These are phyloP conservation scores for Aspergillus clavatus DNA, from an alignment of 2,329 filamentous ascomycete species.

Conservation along the genomic window DNA sequence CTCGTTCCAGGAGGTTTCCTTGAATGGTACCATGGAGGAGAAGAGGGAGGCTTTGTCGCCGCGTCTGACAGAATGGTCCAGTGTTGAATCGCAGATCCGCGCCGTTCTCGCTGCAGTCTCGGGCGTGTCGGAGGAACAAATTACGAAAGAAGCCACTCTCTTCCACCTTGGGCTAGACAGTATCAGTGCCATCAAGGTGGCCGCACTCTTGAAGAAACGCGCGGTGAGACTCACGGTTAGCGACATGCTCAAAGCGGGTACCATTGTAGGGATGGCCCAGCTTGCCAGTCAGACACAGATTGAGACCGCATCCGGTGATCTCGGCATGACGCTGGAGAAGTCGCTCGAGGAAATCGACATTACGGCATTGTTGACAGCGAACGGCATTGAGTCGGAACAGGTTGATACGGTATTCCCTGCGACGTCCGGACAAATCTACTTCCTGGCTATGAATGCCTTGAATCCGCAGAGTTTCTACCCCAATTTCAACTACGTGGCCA, in stretches of 20 bases:
- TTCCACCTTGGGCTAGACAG: constrained; percentile 88
- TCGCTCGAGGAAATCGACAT: constrained; percentile 39
- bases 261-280: constrained; percentile 59
- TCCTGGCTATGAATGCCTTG: constrained; percentile 62
- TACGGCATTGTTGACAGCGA: constrained; percentile 32
- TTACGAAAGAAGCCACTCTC: constrained; percentile 60
- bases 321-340: constrained; percentile 18
- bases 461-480: constrained; percentile 66
- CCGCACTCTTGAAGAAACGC: constrained; percentile 60
- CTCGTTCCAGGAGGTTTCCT: constrained; percentile 12
- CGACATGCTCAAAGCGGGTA: constrained; percentile 63
- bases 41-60: neutral
- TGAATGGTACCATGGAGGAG: constrained; percentile 4
- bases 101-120: constrained; percentile 54
- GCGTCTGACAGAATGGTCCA: constrained; percentile 23
- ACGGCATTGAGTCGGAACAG: constrained; percentile 41
- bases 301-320: constrained; percentile 14
- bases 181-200: constrained; percentile 83
- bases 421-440: constrained; percentile 73
- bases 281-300: constrained; percentile 14
- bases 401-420: constrained; percentile 62
- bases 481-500: constrained; percentile 59
- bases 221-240: constrained; percentile 63
- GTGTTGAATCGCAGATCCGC: constrained; percentile 39
- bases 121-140: constrained; percentile 52